A percentile compares a stretch with the other conserved stretches of the same genome.
Evolutionary conservation across 257 asterid species (phyloP).

Genomic region (Fraxinus anomala): DNA sequence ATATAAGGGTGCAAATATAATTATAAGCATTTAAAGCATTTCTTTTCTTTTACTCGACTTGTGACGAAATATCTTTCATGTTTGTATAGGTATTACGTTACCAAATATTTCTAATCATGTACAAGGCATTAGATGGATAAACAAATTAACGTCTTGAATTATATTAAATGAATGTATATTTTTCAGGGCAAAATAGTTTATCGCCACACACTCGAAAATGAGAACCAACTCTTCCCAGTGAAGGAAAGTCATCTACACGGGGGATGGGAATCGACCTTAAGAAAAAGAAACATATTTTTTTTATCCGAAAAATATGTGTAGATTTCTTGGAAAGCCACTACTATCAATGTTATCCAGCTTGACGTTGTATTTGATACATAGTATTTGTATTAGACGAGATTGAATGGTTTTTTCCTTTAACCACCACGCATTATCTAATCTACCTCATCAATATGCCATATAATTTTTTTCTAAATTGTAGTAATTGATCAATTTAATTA

Average conservation of each 20-base stretch:
- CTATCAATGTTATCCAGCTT: not conserved
- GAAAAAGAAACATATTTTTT: not conserved
- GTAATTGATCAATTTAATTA: constrained; percentile 16
- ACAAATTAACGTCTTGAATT: too few species aligned
- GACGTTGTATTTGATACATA: too few species aligned
- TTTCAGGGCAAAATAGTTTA: not conserved
- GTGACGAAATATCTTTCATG: too few species aligned
- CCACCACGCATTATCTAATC: too few species aligned
- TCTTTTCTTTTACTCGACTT: not conserved
- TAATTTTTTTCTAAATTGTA: not conserved
- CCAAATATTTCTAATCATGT: too few species aligned
- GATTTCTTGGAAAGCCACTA: too few species aligned
- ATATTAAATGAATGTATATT: too few species aligned
- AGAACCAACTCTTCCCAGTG: not conserved
- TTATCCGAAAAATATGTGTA: too few species aligned
- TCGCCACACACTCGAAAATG: not conserved
- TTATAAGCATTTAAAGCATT: not conserved
- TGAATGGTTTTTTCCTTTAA: too few species aligned
- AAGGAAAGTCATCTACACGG: not conserved
- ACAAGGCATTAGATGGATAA: too few species aligned
- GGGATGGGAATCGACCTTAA: too few species aligned
- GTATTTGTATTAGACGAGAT: not conserved
- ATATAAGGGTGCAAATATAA: constrained; percentile 11
- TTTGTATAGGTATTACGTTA: not conserved
- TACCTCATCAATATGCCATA: not conserved